Percentiles rank a stretch among this genome's conserved stretches.
phyloP scores from a whole-genome alignment of 1,139 yeast species.

The Suhomyces chickasaworum region DNA sequence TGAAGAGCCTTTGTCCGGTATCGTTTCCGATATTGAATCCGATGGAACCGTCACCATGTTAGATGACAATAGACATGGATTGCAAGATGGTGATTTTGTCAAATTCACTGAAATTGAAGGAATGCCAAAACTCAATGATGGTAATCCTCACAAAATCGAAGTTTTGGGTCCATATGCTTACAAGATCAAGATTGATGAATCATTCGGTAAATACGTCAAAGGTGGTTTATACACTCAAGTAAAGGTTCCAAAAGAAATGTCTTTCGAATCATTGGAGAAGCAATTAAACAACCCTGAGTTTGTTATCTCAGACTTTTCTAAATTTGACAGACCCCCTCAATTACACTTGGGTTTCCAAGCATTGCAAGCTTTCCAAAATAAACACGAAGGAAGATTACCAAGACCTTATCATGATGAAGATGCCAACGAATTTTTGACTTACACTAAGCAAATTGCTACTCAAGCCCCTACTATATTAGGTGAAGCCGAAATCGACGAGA shows the following conservation, averaged over 20 bases:
- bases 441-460: conserved; percentile 61
- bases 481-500: conserved; percentile 56
- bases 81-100: conserved; percentile 89
- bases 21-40: conserved; percentile 83
- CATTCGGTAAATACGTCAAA: conserved; percentile 64
- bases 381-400: conserved; percentile 69
- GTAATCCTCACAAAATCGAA: conserved; percentile 69
- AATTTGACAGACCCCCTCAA: conserved; percentile 88
- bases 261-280: conserved; percentile 63
- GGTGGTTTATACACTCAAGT: conserved; percentile 95
- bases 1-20: conserved; percentile 87
- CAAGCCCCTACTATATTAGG: conserved; percentile 62
- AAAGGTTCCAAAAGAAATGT: conserved; percentile 68
- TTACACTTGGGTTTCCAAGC: conserved; percentile 93
- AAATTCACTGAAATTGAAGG: conserved; percentile 89
- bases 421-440: conserved; percentile 63
- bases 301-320: conserved; percentile 84
- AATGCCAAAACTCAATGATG: conserved; percentile 64
- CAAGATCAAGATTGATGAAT: conserved; percentile 58
- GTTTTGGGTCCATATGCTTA: conserved; percentile 95
- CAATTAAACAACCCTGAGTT: conserved; percentile 81
- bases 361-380: conserved; percentile 67
- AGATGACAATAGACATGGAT: conserved; percentile 90
- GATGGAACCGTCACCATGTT: conserved; percentile 91
- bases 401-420: conserved; percentile 76